Evolutionary conservation across 2,329 filamentous ascomycete species (phyloP).

Genomic region (Sarocladium strictum): DNA sequence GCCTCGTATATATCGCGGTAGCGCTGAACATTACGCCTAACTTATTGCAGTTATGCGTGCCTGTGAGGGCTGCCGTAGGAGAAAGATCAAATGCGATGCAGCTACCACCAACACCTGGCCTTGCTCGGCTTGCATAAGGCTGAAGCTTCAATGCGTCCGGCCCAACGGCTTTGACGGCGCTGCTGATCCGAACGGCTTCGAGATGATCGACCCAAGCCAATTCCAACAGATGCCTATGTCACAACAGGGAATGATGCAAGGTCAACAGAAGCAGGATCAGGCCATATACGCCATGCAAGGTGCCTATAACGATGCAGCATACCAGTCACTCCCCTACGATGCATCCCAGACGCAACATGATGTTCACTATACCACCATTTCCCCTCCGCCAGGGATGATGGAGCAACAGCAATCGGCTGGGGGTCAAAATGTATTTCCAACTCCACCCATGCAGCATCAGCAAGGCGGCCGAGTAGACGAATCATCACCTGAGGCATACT

Average conservation of each 20-base stretch:
- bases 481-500: constrained; percentile 44
- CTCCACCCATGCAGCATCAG: constrained; percentile 37
- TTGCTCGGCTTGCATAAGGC: constrained; percentile 83
- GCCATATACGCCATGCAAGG: constrained; percentile 43
- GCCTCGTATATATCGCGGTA: constrained; percentile 11
- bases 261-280: constrained; percentile 32
- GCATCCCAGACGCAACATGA: constrained; percentile 36
- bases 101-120: constrained; percentile 97
- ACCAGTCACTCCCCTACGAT: constrained; percentile 43
- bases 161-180: constrained; percentile 66
- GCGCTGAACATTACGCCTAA: not conserved
- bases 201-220: constrained; percentile 25
- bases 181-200: constrained; percentile 27
- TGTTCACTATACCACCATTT: constrained; percentile 49
- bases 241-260: constrained; percentile 32
- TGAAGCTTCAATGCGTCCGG: constrained; percentile 90
- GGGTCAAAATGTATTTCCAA: constrained; percentile 43
- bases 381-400: constrained; percentile 41
- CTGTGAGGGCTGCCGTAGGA: constrained; percentile 87
- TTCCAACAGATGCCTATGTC: constrained; percentile 48
- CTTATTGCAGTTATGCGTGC: constrained; percentile 78
- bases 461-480: constrained; percentile 13
- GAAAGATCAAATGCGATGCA: constrained; percentile 98
- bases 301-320: constrained; percentile 43
- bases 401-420: constrained; percentile 40